These are phyloP conservation scores for Chaetomium cochliodes DNA, from an alignment of 495 filamentous ascomycete genomes.

Conservation along the genomic window DNA sequence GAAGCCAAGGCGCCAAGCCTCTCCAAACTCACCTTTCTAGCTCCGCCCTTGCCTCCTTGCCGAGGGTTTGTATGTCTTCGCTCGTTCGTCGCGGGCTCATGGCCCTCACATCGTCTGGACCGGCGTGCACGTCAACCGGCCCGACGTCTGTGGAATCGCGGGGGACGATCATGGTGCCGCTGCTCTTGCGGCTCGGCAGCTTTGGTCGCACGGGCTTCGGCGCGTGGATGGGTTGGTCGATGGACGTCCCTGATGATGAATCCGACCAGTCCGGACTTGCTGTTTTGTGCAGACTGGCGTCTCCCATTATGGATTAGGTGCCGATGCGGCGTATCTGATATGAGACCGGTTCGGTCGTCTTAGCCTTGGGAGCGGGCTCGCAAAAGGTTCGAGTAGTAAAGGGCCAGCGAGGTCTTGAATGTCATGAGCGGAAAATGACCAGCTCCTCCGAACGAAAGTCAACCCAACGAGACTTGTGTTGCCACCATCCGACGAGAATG, in stretches of 20 bases:
- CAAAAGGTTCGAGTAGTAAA: neutral
- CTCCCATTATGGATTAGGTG: slow-evolving; percentile 31
- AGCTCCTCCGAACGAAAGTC: slow-evolving; percentile 23
- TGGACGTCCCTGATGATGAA: slow-evolving; percentile 41
- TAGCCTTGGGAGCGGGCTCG: slow-evolving; percentile 4
- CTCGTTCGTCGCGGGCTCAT: slow-evolving; percentile 94
- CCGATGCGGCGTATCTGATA: neutral
- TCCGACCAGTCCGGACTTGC: slow-evolving; percentile 37
- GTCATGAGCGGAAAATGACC: slow-evolving; percentile 17
- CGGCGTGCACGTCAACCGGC: slow-evolving; percentile 61
- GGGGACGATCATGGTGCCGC: slow-evolving; percentile 77
- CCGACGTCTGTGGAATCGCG: slow-evolving; percentile 68
- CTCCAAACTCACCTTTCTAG: slow-evolving; percentile 57
- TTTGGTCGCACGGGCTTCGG: slow-evolving; percentile 52
- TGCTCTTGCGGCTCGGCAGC: slow-evolving; percentile 64
- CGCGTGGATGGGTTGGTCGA: slow-evolving; percentile 40
- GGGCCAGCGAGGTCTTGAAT: slow-evolving; percentile 9
- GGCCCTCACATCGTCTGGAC: slow-evolving; percentile 81
- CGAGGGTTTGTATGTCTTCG: slow-evolving; percentile 81
- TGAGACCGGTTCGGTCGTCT: slow-evolving; percentile 5
- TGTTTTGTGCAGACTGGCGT: slow-evolving; percentile 19
- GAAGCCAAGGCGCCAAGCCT: slow-evolving; percentile 38
- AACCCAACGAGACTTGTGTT: slow-evolving; percentile 17
- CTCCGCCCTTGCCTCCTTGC: slow-evolving; percentile 67
- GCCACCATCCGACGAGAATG: slow-evolving; percentile 25